phyloP scores from a whole-genome alignment of 2,329 filamentous ascomycete genomes.

The Penicillium sp. region DNA sequence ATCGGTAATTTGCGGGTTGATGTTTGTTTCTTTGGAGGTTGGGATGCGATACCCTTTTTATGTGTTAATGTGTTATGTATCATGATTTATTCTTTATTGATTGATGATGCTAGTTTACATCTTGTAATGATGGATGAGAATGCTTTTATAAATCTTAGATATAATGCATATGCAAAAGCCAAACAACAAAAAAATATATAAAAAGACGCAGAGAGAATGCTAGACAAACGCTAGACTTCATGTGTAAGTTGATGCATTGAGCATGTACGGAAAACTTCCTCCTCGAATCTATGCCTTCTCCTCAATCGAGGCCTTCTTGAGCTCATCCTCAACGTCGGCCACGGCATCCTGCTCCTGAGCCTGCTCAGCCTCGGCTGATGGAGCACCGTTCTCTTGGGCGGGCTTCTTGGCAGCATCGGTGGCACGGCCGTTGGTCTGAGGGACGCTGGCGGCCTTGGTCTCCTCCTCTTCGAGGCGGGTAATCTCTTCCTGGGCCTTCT shows the following conservation, averaged over 20 bases:
- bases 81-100: not conserved
- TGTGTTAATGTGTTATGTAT: not conserved
- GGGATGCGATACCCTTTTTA: conserved; percentile 21
- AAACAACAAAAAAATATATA: conserved; percentile 4
- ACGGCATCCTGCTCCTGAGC: conserved; percentile 59
- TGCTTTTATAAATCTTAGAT: conserved; percentile 16
- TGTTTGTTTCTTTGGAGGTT: not conserved
- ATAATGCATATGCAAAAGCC: conserved; percentile 21
- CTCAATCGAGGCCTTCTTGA: conserved; percentile 61
- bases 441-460: conserved; percentile 53
- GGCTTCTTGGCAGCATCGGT: conserved; percentile 56
- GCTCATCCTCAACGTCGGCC: conserved; percentile 57
- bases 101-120: not conserved
- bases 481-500: conserved; percentile 94
- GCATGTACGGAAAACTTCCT: conserved; percentile 15
- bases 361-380: conserved; percentile 54
- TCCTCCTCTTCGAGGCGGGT: conserved; percentile 76
- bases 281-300: conserved; percentile 43
- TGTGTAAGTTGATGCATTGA: conserved; percentile 10
- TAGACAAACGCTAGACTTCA: conserved; percentile 26
- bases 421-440: conserved; percentile 40
- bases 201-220: conserved; percentile 21
- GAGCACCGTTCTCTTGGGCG: conserved; percentile 52
- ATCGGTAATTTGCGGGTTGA: conserved; percentile 5
- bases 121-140: not conserved